A percentile compares a stretch with the other conserved stretches of the same genome.
Evolutionary conservation across 1,284 basidiomycete genomes (phyloP).

Genomic region (Sanghuangporus baumii): DNA sequence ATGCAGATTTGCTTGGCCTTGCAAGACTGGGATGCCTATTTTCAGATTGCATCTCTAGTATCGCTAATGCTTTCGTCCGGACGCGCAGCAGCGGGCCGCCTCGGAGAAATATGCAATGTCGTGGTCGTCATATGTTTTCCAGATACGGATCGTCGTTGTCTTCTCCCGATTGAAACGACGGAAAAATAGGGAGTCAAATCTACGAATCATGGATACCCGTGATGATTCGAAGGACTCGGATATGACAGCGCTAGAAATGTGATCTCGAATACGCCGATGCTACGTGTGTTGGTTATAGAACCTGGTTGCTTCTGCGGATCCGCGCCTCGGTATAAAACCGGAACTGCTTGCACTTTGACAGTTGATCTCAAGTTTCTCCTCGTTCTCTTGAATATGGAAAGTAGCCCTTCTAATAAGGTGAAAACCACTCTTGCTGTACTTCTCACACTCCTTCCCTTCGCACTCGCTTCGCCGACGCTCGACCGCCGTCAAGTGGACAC

Average conservation of each 20-base stretch:
- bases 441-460: background rate
- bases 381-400: background rate
- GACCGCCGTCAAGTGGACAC: slow-evolving; percentile 24
- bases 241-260: background rate
- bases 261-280: background rate
- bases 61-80: background rate
- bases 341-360: background rate
- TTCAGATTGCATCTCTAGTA: too few species aligned
- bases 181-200: background rate
- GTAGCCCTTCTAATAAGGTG: background rate
- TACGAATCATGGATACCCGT: background rate
- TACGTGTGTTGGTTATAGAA: background rate
- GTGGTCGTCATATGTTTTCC: background rate
- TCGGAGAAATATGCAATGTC: background rate
- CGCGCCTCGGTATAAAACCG: background rate
- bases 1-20: too few species aligned
- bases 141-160: background rate
- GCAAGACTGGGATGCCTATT: too few species aligned
- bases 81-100: background rate
- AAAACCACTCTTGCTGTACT: background rate
- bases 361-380: background rate
- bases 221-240: background rate
- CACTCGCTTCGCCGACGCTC: slow-evolving; percentile 1
- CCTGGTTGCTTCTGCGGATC: background rate
- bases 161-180: background rate